Conservation (phyloP, 805 yeast genomes). For the Metschnikowia drakensbergensis region DNA sequence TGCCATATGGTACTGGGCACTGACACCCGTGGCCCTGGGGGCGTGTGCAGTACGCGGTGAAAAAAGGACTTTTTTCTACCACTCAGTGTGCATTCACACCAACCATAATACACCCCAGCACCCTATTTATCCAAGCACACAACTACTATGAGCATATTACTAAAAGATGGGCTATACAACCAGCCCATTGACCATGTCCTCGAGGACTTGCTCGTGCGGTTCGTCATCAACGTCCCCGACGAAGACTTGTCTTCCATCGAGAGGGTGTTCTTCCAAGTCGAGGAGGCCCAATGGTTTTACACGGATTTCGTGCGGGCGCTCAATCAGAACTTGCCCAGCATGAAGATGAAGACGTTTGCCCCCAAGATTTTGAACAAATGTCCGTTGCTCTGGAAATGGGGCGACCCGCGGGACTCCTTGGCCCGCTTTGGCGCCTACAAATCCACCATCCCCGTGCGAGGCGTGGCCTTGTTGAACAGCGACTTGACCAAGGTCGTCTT, state of each 20-base stretch:
- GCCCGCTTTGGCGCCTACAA: conserved; percentile 80
- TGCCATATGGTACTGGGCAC: not conserved
- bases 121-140: not conserved
- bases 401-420: conserved; percentile 75
- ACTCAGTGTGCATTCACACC: not conserved
- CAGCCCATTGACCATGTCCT: conserved; percentile 68
- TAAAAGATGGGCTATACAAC: conserved; percentile 52
- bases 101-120: not conserved
- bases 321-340: conserved; percentile 70
- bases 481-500: conserved; percentile 66
- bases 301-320: conserved; percentile 72
- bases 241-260: conserved; percentile 81
- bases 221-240: conserved; percentile 85
- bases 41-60: conserved; percentile 1
- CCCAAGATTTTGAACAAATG: conserved; percentile 62
- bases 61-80: conserved; percentile 3
- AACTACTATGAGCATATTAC: conserved; percentile 52
- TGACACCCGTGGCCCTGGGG: not conserved
- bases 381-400: conserved; percentile 82
- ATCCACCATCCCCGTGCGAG: conserved; percentile 90
- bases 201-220: conserved; percentile 85
- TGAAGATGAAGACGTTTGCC: conserved; percentile 76
- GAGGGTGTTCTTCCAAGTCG: conserved; percentile 87
- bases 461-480: conserved; percentile 81
- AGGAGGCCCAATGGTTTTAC: conserved; percentile 98